Percentiles rank a stretch among this genome's conserved stretches.
These are phyloP conservation scores for Xylaria grammica DNA, from an alignment of 495 filamentous ascomycete species.

Conservation along the genomic window DNA sequence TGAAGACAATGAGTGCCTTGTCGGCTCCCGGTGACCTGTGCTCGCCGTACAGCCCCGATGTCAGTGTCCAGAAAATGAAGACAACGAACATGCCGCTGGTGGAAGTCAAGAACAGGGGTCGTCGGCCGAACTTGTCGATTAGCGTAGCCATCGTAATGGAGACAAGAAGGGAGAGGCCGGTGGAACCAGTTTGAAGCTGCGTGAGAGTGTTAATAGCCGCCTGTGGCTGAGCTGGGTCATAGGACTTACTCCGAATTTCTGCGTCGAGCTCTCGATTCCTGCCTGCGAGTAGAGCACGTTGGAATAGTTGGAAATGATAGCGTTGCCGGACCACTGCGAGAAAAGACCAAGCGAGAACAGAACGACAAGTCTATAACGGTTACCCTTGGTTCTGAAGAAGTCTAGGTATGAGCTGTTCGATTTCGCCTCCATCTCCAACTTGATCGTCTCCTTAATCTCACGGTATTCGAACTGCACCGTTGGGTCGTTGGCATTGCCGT, in stretches of 20 bases:
- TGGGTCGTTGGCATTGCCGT: conserved; percentile 60
- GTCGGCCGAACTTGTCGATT: conserved; percentile 66
- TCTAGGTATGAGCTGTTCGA: conserved; percentile 57
- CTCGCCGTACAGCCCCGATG: conserved; percentile 47
- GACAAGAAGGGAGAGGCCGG: conserved; percentile 57
- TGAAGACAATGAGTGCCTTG: conserved; percentile 61
- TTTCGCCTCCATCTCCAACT: conserved; percentile 53
- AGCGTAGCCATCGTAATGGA: conserved; percentile 60
- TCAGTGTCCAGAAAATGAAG: conserved; percentile 62
- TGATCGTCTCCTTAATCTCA: conserved; percentile 64
- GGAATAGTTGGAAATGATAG: conserved; percentile 69
- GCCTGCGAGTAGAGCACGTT: conserved; percentile 61
- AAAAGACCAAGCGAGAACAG: conserved; percentile 65
- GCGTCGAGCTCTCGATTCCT: conserved; percentile 57
- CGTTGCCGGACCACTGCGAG: conserved; percentile 74
- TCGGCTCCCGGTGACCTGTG: conserved; percentile 42
- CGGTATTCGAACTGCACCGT: conserved; percentile 65
- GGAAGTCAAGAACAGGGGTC: conserved; percentile 61
- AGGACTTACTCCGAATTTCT: conserved; percentile 50
- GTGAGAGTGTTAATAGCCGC: conserved; percentile 11
- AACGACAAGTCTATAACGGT: conserved; percentile 65
- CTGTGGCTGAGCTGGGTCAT: conserved; percentile 20
- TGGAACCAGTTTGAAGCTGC: conserved; percentile 58
- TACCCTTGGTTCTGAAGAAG: conserved; percentile 71
- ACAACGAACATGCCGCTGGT: conserved; percentile 65